These are phyloP conservation scores for Eimeria brunetti DNA, from an alignment of 169 alveolate species.

Conservation along the genomic window DNA sequence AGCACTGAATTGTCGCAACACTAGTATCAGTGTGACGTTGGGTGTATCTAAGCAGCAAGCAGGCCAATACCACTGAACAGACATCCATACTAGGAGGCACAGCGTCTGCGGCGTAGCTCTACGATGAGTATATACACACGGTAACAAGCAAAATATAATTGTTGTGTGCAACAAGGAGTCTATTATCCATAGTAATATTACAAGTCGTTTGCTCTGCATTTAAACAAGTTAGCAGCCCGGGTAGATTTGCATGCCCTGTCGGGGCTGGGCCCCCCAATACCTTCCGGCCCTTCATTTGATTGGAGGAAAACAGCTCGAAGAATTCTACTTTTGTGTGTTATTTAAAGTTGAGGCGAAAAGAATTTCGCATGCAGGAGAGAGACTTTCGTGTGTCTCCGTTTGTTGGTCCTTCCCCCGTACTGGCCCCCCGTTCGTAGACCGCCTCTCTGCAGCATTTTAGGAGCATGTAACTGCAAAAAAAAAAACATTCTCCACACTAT, in stretches of 20 bases:
- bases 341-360: neutral
- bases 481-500: neutral
- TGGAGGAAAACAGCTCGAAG: neutral
- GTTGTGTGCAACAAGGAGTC: neutral
- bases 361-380: neutral
- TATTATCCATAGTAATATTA: neutral
- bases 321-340: neutral
- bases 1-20: neutral
- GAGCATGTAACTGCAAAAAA: neutral
- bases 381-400: neutral
- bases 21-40: neutral
- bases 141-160: neutral
- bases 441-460: neutral
- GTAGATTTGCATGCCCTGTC: constrained; percentile 1
- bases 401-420: neutral
- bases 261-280: constrained; percentile 25
- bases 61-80: neutral
- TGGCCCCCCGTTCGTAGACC: neutral
- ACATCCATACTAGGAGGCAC: no score
- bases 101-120: neutral
- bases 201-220: no score
- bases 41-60: neutral
- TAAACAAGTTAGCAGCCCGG: no score
- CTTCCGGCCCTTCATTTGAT: neutral
- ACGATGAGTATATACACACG: neutral